Evolutionary conservation across 2,329 filamentous ascomycete genomes (phyloP).

Genomic region (Penicillium sp.): DNA sequence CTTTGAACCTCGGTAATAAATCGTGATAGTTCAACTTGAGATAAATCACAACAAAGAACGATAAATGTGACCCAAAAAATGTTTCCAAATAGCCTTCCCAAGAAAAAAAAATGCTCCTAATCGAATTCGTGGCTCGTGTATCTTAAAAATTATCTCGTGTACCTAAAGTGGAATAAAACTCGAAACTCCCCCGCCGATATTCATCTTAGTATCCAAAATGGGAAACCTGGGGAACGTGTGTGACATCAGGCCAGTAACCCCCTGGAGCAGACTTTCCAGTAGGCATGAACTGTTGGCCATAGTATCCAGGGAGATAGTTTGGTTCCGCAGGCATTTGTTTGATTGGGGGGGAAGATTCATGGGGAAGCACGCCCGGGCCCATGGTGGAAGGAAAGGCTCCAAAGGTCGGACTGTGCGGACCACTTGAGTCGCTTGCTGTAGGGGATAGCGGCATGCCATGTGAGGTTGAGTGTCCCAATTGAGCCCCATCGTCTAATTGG

Average conservation of each 20-base stretch:
- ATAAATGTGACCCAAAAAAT: background rate
- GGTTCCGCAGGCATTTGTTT: conserved; percentile 21
- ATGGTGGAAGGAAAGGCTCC: conserved; percentile 19
- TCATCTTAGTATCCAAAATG: conserved; percentile 25
- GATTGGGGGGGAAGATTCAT: conserved; percentile 7
- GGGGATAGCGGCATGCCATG: conserved; percentile 24
- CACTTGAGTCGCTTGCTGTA: conserved; percentile 29
- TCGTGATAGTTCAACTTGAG: background rate
- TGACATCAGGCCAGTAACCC: conserved; percentile 23
- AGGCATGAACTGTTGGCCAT: conserved; percentile 19
- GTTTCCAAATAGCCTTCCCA: background rate
- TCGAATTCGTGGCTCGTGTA: conserved; percentile 14
- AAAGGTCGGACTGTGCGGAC: conserved; percentile 25
- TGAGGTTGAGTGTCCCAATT: background rate
- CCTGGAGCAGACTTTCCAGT: conserved; percentile 12
- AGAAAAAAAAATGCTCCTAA: background rate
- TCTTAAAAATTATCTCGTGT: background rate
- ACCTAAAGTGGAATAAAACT: conserved; percentile 5
- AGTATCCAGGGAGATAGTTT: conserved; percentile 22
- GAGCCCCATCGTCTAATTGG: conserved; percentile 13
- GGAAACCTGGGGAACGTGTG: conserved; percentile 15
- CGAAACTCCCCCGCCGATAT: background rate
- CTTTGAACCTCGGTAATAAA: background rate
- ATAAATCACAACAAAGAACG: background rate
- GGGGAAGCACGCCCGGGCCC: conserved; percentile 14